Percentiles rank a stretch among this genome's conserved stretches.
These are phyloP conservation scores for Penicillium sp. DNA, from an alignment of 2,329 filamentous ascomycete species.

Conservation along the genomic window DNA sequence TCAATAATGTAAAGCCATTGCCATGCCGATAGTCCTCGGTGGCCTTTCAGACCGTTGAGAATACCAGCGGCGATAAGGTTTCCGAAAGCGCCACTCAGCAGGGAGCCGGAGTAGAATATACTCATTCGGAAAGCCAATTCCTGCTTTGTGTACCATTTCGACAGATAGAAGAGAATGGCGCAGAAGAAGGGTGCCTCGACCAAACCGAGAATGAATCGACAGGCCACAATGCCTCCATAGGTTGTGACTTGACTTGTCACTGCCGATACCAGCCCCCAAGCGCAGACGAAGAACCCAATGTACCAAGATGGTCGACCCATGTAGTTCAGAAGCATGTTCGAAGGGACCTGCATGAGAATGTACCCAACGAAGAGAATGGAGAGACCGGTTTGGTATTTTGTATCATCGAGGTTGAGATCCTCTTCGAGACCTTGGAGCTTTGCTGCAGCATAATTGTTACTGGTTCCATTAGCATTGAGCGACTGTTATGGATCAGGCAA, in stretches of 20 bases:
- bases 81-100: constrained; percentile 53
- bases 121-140: constrained; percentile 53
- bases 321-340: constrained; percentile 46
- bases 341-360: constrained; percentile 50
- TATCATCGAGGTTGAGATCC: constrained; percentile 37
- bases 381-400: constrained; percentile 45
- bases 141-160: constrained; percentile 55
- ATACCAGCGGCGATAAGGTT: constrained; percentile 56
- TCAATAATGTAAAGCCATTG: constrained; percentile 48
- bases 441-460: constrained; percentile 51
- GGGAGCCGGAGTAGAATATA: constrained; percentile 53
- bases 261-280: constrained; percentile 49
- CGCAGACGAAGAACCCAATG: constrained; percentile 46
- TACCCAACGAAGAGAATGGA: constrained; percentile 49
- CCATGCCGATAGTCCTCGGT: constrained; percentile 40
- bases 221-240: constrained; percentile 46
- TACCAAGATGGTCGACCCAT: constrained; percentile 47
- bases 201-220: constrained; percentile 48
- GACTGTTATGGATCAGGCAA: neutral
- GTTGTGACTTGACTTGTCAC: constrained; percentile 46
- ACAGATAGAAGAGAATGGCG: constrained; percentile 51
- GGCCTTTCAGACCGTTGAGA: constrained; percentile 41
- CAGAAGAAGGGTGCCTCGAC: constrained; percentile 52
- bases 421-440: constrained; percentile 45
- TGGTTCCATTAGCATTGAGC: constrained; percentile 6